Evolutionary conservation across 106 monocot genomes (phyloP), one percentile per base, ranked within the genome.

Genomic region (Dendrobium huoshanense): DNA sequence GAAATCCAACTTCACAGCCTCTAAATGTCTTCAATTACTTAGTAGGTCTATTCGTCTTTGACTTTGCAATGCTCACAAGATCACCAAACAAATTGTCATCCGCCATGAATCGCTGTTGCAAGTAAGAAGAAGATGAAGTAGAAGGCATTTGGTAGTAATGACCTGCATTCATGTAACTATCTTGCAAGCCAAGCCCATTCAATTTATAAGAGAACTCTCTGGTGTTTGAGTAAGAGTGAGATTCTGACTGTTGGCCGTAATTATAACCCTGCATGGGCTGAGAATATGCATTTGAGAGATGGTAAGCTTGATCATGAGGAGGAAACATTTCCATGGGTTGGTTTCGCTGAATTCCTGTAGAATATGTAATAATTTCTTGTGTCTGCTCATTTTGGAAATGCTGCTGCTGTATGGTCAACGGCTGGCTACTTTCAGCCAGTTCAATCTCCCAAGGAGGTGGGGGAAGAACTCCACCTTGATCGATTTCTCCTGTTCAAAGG

Each of bases 361-460:
- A 55, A 18, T 77, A 81, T 58, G 74, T 27, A 7, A 16, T 9
- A 41, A 5, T 74, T 64, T 64, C 78, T 17, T 81, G 79, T 44
- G 72, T 20, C 44, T 79, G 78, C 24, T 33, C 42, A 42, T 44
- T 65, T 44, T 75, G 88, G 20, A 83, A 20, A 41, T 33, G 77
- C 49, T 79, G 83, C 42, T 51, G 51, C 24, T 82, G 82, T 3
- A 79, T 40, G 24, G 1, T 61, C 68, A 67, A 67, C 9, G 59
- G 16, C 72, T 77, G 82, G 45, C 16, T 73, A 70, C 67, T 84
- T 65, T 89, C 81, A 5, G 55, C 65, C 55, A 79, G 29, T 79
- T 86, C 82, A 55, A 86, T 76, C 80, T 92, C 92, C 92, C 95
- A 95, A 45, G 92, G 95, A 45, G 92, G 92, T 41, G 83, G 90